Base-by-base conservation (phyloP, 176 grass and related monocot genomes). In the Paspalum notatum region DNA sequence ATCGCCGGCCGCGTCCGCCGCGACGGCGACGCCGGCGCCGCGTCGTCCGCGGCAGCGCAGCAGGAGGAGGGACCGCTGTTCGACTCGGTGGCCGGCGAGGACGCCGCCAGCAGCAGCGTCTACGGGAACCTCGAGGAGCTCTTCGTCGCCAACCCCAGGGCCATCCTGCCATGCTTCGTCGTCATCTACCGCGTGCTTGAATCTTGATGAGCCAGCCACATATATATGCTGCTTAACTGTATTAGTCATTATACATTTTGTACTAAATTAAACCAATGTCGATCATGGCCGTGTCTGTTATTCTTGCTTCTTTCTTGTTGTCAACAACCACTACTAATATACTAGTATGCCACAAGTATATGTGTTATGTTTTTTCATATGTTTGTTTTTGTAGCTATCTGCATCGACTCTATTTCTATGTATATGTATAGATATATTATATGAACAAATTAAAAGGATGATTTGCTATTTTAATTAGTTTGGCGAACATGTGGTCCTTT, bases 161-260 rank as follows among this genome's bases (percentile, higher is more conserved):
- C 96, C 50, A 99, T 99, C 75, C 88, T 99, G 13, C 92, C 96
- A 0, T 99, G 96, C 87, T 99, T 99, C 82, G 93, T 99, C 49
- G 96, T 99, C 79, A 80, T 99, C 71, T 99, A 95, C 56, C 89
- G 90, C 5, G 85, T 88, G 12, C 16, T 91, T 3, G 75, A 91
- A 43, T 83, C 77, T 57, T 85, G 40, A 71, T 78, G 49, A 61
- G 4, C 9, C 1, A n/a, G 46, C 46, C 8, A 74, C 10, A 15
- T 11, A 47, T 24, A 21, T 41, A 18, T 51, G 8, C 9, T n/a
- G 22, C 66, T 68, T 46, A 60, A 25, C 26, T 3, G 32, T 14
- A 58, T 3, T 24, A 40, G 21, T 50, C 17, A 13, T 5, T 11
- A n/a, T 20, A 54, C 9, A 10, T 73, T 54, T 13, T 73, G 27